phyloP scores from a whole-genome alignment of 331 rosid species.

The Quercus lobata region DNA sequence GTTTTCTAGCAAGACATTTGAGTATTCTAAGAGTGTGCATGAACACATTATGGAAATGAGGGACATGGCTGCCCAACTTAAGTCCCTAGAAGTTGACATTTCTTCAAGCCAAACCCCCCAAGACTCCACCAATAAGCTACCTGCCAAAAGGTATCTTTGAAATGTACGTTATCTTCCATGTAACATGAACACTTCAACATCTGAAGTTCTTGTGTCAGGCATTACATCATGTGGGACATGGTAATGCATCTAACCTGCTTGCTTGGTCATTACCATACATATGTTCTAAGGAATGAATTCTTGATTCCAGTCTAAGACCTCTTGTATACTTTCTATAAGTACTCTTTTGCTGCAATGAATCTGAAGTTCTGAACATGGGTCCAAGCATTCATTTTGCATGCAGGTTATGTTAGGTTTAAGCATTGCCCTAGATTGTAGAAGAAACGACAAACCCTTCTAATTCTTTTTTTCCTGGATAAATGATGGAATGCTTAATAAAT shows the following conservation, averaged over 20 bases:
- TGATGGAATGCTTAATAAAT: too few relatives aligned
- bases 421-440: neutral
- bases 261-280: neutral
- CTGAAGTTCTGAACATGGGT: neutral
- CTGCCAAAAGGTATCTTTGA: neutral
- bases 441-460: neutral
- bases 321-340: neutral
- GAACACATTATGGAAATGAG: neutral
- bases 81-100: neutral
- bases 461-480: neutral
- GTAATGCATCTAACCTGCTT: neutral
- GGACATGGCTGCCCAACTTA: neutral
- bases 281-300: neutral
- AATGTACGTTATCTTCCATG: neutral
- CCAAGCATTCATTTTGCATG: neutral
- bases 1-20: neutral
- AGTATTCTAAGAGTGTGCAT: neutral
- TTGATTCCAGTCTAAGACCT: neutral
- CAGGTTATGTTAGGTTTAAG: neutral
- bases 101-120: neutral
- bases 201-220: neutral
- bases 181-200: neutral
- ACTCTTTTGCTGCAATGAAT: neutral
- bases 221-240: neutral
- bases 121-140: neutral